A percentile compares a stretch with the other conserved stretches of the same genome.
phyloP scores from a whole-genome alignment of 1,284 basidiomycete species.

The Microbotryum scabiosae region DNA sequence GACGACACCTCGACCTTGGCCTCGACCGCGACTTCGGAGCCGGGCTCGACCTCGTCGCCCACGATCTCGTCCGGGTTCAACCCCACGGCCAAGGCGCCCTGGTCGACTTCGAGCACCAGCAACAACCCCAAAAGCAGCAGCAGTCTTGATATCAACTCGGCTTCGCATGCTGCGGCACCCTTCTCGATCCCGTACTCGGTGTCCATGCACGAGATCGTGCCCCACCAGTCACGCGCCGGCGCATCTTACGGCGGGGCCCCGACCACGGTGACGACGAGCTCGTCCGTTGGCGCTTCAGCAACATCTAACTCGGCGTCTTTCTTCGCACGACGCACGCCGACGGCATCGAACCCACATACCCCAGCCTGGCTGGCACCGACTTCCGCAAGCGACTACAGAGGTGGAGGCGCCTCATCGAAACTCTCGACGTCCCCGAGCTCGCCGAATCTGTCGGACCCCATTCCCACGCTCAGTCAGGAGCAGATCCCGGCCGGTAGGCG shows the following conservation, averaged over 20 bases:
- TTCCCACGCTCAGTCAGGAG: neutral
- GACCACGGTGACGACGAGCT: neutral
- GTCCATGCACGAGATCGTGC: neutral
- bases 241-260: neutral
- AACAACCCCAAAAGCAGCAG: neutral
- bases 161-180: too few relatives aligned
- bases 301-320: neutral
- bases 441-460: neutral
- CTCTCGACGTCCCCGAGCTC: conserved; percentile 6
- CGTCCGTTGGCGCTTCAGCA: neutral
- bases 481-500: neutral
- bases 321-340: neutral
- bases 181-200: neutral
- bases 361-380: conserved; percentile 3
- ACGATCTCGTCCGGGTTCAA: neutral
- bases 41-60: neutral
- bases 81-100: neutral
- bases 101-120: neutral
- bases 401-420: neutral
- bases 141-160: neutral
- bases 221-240: neutral
- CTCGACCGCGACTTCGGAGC: neutral
- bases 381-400: neutral
- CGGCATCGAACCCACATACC: neutral
- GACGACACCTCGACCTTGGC: neutral